A percentile compares a stretch with the other conserved stretches of the same genome.
These are phyloP conservation scores for Nemania bipapillata DNA, from an alignment of 2,329 filamentous ascomycete species.

Conservation along the genomic window DNA sequence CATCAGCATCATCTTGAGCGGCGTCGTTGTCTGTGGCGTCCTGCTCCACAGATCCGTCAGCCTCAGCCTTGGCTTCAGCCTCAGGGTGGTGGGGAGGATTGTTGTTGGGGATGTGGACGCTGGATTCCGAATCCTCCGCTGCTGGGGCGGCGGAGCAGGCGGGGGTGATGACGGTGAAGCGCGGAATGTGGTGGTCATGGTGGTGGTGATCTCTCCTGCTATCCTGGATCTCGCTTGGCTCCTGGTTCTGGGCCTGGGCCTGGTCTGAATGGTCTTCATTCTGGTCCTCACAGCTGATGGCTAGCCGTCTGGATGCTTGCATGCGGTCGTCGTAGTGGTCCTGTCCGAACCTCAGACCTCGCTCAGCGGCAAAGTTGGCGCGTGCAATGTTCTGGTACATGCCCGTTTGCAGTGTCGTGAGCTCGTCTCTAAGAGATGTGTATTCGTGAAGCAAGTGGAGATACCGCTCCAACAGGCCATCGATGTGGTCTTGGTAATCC, in stretches of 20 bases:
- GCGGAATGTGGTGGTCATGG: conserved; percentile 34
- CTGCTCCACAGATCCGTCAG: conserved; percentile 6
- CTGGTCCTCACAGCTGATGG: conserved; percentile 39
- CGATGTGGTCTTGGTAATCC: conserved; percentile 61
- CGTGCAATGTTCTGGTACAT: conserved; percentile 73
- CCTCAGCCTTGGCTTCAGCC: conserved; percentile 6
- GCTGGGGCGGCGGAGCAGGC: neutral
- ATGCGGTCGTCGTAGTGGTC: conserved; percentile 80
- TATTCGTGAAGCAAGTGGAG: conserved; percentile 75
- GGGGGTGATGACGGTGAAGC: conserved; percentile 41
- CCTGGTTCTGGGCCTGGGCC: neutral
- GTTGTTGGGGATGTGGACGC: neutral
- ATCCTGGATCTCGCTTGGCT: conserved; percentile 1
- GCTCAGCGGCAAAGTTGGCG: conserved; percentile 76
- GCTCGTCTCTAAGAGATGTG: conserved; percentile 65
- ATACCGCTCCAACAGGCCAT: conserved; percentile 72
- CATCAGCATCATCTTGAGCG: too few species aligned
- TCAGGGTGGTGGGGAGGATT: neutral
- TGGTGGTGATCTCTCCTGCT: too few species aligned
- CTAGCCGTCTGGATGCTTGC: conserved; percentile 66
- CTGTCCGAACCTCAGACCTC: conserved; percentile 71
- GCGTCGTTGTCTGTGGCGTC: conserved; percentile 14
- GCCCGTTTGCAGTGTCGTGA: conserved; percentile 65
- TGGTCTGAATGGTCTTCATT: neutral
- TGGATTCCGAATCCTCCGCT: conserved; percentile 25